A percentile compares a stretch with the other conserved stretches of the same genome.
Evolutionary conservation across 1,139 yeast species (phyloP).

Genomic region (Pichia sp.): DNA sequence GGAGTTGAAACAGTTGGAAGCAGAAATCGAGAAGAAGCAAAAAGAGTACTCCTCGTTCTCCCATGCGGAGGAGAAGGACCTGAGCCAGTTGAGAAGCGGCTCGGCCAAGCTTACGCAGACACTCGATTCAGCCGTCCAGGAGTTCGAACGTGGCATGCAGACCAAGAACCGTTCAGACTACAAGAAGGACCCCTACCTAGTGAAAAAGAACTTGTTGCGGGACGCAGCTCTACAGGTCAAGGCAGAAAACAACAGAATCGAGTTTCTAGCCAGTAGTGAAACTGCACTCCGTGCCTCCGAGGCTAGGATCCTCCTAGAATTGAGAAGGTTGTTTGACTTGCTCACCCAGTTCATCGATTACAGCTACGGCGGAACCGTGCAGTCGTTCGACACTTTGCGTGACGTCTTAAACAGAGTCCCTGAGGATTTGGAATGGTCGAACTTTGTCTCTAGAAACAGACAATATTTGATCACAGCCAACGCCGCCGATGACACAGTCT

Average conservation of each 20-base stretch:
- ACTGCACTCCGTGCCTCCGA: conserved; percentile 39
- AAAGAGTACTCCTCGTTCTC: conserved; percentile 34
- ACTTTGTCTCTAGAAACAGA: conserved; percentile 33
- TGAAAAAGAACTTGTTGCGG: conserved; percentile 35
- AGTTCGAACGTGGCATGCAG: conserved; percentile 16
- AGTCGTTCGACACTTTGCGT: conserved; percentile 31
- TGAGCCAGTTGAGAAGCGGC: conserved; percentile 16
- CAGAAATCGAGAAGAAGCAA: conserved; percentile 35
- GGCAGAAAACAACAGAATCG: conserved; percentile 42
- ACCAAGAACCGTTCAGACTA: conserved; percentile 29
- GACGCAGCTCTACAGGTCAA: conserved; percentile 39
- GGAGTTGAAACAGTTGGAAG: conserved; percentile 24
- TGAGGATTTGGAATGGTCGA: conserved; percentile 42
- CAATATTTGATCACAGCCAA: conserved; percentile 31
- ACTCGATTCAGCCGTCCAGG: conserved; percentile 22
- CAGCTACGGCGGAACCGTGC: conserved; percentile 29
- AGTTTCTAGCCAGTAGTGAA: conserved; percentile 40
- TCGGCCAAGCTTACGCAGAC: conserved; percentile 22
- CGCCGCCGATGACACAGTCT: neutral
- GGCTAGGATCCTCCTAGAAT: conserved; percentile 37
- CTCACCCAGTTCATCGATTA: conserved; percentile 31
- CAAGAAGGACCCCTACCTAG: conserved; percentile 42
- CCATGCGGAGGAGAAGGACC: conserved; percentile 25
- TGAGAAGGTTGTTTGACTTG: conserved; percentile 37
- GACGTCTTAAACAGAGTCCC: conserved; percentile 33